phyloP scores from a whole-genome alignment of 1,139 yeast genomes.

The Eremothecium coryli region DNA sequence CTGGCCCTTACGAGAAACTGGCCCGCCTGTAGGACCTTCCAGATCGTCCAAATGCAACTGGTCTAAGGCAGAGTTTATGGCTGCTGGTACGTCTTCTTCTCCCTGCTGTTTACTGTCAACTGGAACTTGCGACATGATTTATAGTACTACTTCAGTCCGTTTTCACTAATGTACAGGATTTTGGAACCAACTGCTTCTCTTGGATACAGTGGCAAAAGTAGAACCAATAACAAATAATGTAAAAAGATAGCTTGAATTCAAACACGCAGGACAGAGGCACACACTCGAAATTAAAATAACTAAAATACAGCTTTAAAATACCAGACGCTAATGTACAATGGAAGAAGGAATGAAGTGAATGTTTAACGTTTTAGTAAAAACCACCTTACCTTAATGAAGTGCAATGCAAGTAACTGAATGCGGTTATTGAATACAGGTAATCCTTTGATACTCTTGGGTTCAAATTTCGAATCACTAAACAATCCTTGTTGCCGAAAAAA shows the following conservation, averaged over 20 bases:
- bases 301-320: constrained; percentile 3
- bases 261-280: not conserved
- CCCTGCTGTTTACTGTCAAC: constrained; percentile 4
- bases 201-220: not conserved
- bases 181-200: not conserved
- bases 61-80: constrained; percentile 27
- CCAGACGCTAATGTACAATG: constrained; percentile 5
- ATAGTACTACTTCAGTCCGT: not conserved
- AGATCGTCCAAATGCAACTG: constrained; percentile 27
- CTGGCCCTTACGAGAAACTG: constrained; percentile 1
- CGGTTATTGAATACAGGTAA: no score
- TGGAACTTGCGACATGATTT: constrained; percentile 5
- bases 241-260: constrained; percentile 1
- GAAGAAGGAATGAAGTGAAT: not conserved
- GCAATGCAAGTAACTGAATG: no score
- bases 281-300: constrained; percentile 1
- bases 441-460: no score
- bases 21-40: constrained; percentile 6
- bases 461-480: no score
- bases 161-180: constrained; percentile 4
- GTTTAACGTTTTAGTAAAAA: no score
- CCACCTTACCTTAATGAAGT: no score
- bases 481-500: no score
- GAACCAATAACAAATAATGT: constrained; percentile 1
- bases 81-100: constrained; percentile 18